A percentile compares a stretch with the other conserved stretches of the same genome.
These are phyloP conservation scores for Isatis lusitanica DNA, from an alignment of 441 rosid species.

Conservation along the genomic window DNA sequence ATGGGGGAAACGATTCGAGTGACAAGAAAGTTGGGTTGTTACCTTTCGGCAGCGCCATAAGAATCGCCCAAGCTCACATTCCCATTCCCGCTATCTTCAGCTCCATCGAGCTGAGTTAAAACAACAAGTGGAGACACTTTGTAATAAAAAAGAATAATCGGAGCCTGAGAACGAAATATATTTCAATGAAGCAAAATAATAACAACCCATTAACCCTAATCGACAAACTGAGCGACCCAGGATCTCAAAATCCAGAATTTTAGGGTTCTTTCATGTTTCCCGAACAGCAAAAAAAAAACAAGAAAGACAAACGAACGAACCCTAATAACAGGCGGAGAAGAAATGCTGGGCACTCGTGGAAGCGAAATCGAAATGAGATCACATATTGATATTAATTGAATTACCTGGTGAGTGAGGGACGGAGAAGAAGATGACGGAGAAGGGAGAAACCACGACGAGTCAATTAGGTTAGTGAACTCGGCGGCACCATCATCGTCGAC, in stretches of 20 bases:
- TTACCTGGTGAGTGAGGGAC: slow-evolving; percentile 48
- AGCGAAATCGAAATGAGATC: slow-evolving; percentile 24
- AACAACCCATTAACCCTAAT: slow-evolving; percentile 55
- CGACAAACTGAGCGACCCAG: slow-evolving; percentile 35
- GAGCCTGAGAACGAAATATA: slow-evolving; percentile 25
- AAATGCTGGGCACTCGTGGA: slow-evolving; percentile 34
- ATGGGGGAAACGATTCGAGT: slow-evolving; percentile 22
- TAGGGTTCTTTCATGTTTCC: slow-evolving; percentile 51
- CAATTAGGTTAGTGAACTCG: slow-evolving; percentile 31
- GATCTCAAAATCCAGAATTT: slow-evolving; percentile 42
- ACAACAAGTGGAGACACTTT: background rate
- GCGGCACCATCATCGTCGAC: slow-evolving; percentile 24
- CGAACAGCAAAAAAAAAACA: background rate
- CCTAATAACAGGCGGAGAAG: slow-evolving; percentile 45
- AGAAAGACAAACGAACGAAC: slow-evolving; percentile 11
- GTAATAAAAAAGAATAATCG: slow-evolving; percentile 29
- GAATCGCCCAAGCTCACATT: slow-evolving; percentile 75
- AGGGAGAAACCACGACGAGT: slow-evolving; percentile 40
- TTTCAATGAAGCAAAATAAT: slow-evolving; percentile 36
- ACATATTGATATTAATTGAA: background rate
- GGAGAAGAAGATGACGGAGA: slow-evolving; percentile 28
- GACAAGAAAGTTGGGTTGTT: slow-evolving; percentile 24
- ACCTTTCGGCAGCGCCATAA: slow-evolving; percentile 64
- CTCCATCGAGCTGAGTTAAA: slow-evolving; percentile 48
- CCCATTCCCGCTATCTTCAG: slow-evolving; percentile 48